Base-by-base conservation (phyloP, 176 grass and related monocot species). In the Otatea glauca region DNA sequence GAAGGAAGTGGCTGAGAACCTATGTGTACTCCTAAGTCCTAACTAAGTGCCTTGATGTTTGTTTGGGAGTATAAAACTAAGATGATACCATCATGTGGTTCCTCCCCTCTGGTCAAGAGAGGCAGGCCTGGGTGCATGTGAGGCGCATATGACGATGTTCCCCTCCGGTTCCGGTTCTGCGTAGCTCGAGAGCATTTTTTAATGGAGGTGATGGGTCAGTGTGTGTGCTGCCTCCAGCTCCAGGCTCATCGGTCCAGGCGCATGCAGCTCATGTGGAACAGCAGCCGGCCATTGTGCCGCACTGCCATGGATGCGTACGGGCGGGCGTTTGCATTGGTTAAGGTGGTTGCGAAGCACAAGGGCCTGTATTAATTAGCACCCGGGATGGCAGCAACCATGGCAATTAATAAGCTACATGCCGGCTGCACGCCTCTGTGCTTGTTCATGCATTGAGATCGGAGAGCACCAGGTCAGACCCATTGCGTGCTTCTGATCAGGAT, bases 61-160 rank as follows among this genome's bases (percentile, higher is more conserved):
- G 42, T 29, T 48, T 78, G 41, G 41, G 39, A 17, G 39, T 25
- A 64, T 2, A 63, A 63, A 78, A 50, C 18, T 13, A 65, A 45
- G 76, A 5, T 3, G 60, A 38, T 35, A 53, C 21, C 41, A 48
- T 18, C 76, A 11, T 6, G 56, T 25, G 47, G 68, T 68, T 79
- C 81, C 14, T 68, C 38, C 68, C 61, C 49, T 85, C 20, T 51
- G 61, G 60, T 59, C 74, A 7, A 69, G 65, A 17, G 42, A 45
- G 50, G 71, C 77, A 45, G 21, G 15, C 49, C 66, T 14, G 77
- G 9, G 10, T 34, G 70, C 88, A 86, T 86, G 88, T 86, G 88
- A 77, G 43, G 53, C 1, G 83, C 83, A 89, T 43, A 72, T 82
- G 83, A 4, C 68, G 4, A 70, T 88, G 81, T 88, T 1, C 2